phyloP scores from a whole-genome alignment of 495 filamentous ascomycete species.

The Viridothelium virens region DNA sequence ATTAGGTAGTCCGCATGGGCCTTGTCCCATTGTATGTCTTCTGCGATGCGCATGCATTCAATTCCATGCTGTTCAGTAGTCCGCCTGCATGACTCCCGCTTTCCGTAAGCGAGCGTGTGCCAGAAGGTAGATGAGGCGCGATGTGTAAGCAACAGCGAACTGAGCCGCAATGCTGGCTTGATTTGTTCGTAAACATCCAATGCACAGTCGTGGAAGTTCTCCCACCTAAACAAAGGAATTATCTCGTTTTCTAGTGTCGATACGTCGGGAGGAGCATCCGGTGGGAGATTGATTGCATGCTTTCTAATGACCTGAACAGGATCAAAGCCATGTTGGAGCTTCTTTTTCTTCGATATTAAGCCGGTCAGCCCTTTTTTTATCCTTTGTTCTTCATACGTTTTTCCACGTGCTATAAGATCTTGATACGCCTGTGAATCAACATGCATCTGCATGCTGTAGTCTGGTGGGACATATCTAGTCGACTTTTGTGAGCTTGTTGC shows the following conservation, averaged over 20 bases:
- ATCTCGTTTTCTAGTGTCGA: conserved; percentile 29
- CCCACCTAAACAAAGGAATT: conserved; percentile 25
- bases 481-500: background rate
- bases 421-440: conserved; percentile 14
- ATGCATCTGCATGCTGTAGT: conserved; percentile 29
- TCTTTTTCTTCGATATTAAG: conserved; percentile 21
- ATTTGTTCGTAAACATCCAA: conserved; percentile 28
- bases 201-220: conserved; percentile 31
- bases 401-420: background rate
- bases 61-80: conserved; percentile 15
- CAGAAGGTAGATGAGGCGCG: conserved; percentile 27
- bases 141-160: conserved; percentile 24
- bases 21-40: conserved; percentile 3
- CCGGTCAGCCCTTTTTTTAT: conserved; percentile 13
- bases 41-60: conserved; percentile 14
- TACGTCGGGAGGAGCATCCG: background rate
- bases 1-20: conserved; percentile 17
- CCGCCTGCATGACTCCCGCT: conserved; percentile 20
- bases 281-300: conserved; percentile 25
- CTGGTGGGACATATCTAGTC: conserved; percentile 10
- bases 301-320: conserved; percentile 28
- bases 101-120: conserved; percentile 28
- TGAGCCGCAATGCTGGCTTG: conserved; percentile 28
- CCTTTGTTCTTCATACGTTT: conserved; percentile 15
- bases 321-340: conserved; percentile 27